Conservation (phyloP, 2,329 filamentous ascomycete species). For the Colletotrichum theobromicola region DNA sequence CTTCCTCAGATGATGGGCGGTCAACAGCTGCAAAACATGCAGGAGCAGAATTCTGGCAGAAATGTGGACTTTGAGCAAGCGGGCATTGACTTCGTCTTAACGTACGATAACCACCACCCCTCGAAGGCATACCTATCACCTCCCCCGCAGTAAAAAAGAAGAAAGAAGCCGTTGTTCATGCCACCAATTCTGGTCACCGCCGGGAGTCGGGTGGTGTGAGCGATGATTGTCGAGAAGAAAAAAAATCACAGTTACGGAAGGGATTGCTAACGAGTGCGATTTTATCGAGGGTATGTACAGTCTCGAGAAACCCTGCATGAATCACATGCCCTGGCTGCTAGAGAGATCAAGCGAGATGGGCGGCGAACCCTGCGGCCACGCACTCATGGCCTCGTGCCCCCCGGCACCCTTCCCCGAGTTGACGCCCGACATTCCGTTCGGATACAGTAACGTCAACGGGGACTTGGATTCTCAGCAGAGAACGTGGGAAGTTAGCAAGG, state of each 20-base stretch:
- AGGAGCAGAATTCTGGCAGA: conserved; percentile 34
- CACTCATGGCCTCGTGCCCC: conserved; percentile 90
- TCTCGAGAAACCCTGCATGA: conserved; percentile 92
- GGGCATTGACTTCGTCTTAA: conserved; percentile 89
- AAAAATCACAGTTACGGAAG: conserved; percentile 24
- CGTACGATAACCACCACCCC: conserved; percentile 70
- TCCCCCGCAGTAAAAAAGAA: conserved; percentile 56
- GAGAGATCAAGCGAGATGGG: conserved; percentile 64
- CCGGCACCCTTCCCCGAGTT: conserved; percentile 65
- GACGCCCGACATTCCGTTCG: conserved; percentile 58
- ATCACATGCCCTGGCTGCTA: conserved; percentile 83
- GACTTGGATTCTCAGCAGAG: conserved; percentile 62
- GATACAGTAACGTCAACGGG: conserved; percentile 43
- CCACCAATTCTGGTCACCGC: conserved; percentile 12
- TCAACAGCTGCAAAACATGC: conserved; percentile 33
- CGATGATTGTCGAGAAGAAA: neutral
- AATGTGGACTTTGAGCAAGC: conserved; percentile 78
- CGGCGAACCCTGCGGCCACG: conserved; percentile 81
- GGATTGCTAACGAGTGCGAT: conserved; percentile 49
- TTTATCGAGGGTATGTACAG: conserved; percentile 53
- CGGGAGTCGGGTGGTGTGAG: conserved; percentile 16
- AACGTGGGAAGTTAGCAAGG: conserved; percentile 80
- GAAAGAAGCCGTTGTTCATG: neutral
- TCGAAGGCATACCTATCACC: conserved; percentile 71
- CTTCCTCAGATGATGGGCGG: conserved; percentile 30